Evolutionary conservation across 2,329 filamentous ascomycete species (phyloP).

Genomic region (Spiromastix sp.): DNA sequence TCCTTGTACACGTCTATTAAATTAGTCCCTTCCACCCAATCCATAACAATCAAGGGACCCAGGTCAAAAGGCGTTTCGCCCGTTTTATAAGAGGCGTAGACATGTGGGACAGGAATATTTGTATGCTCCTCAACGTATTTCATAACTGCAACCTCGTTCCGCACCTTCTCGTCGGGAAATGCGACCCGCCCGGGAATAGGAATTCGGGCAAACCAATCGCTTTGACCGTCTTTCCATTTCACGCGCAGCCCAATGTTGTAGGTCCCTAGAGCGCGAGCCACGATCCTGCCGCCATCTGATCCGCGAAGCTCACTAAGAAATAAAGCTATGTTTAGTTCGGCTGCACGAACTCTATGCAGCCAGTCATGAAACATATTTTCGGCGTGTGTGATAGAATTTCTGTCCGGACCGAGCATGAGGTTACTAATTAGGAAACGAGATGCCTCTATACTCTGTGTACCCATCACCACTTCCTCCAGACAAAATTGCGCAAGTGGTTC

Average conservation of each 20-base stretch:
- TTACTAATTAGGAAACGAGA: too few species aligned
- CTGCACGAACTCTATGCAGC: too few species aligned
- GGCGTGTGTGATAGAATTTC: too few species aligned
- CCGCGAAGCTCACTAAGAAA: too few species aligned
- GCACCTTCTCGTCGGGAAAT: slow-evolving; percentile 18
- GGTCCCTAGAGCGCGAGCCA: not conserved
- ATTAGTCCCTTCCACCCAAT: not conserved
- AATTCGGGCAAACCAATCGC: slow-evolving; percentile 12
- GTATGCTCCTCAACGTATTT: slow-evolving; percentile 12
- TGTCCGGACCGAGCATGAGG: too few species aligned
- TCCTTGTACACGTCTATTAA: not conserved
- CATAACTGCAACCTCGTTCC: slow-evolving; percentile 11
- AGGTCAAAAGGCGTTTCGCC: not conserved
- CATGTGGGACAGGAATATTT: slow-evolving; percentile 11
- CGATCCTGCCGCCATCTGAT: too few species aligned
- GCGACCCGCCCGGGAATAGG: slow-evolving; percentile 10
- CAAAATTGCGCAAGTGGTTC: too few species aligned
- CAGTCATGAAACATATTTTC: too few species aligned
- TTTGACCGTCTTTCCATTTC: not conserved
- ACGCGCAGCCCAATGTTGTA: not conserved
- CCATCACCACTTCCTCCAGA: too few species aligned
- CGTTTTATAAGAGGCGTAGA: not conserved
- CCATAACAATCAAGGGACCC: not conserved
- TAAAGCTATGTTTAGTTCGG: too few species aligned
- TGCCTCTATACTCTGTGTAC: too few species aligned